Percentiles rank a stretch among this genome's conserved stretches.
phyloP scores from a whole-genome alignment of 805 yeast genomes.

The Naumovozyma baii region DNA sequence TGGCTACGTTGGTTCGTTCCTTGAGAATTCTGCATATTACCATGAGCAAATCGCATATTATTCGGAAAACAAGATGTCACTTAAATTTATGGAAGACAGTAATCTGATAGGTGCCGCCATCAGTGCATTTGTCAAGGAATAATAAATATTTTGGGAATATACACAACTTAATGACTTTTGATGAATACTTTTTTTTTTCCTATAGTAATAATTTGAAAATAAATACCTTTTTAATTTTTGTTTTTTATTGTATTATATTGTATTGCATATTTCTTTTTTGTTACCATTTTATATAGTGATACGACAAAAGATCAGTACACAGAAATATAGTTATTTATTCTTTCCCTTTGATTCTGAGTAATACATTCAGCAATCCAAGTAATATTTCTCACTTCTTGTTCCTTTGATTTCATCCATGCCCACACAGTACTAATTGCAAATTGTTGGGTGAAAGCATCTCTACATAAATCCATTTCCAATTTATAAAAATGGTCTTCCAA shows the following conservation, averaged over 20 bases:
- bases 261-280: too few relatives aligned
- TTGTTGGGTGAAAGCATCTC: constrained; percentile 91
- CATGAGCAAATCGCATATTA: constrained; percentile 9
- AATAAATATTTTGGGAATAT: not conserved
- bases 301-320: constrained; percentile 47
- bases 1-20: constrained; percentile 25
- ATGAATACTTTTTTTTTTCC: not conserved
- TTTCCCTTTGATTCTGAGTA: constrained; percentile 94
- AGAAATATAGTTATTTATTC: constrained; percentile 82
- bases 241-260: not conserved
- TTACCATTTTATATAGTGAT: not conserved
- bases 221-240: too few relatives aligned
- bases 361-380: constrained; percentile 99
- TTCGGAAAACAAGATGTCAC: constrained; percentile 9
- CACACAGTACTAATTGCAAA: constrained; percentile 83
- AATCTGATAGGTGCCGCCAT: constrained; percentile 23
- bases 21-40: constrained; percentile 14
- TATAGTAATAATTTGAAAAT: too few relatives aligned
- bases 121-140: constrained; percentile 8
- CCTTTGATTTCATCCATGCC: constrained; percentile 95
- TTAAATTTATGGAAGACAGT: constrained; percentile 19
- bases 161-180: too few relatives aligned
- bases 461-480: constrained; percentile 85
- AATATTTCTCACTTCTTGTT: constrained; percentile 92
- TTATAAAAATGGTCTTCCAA: constrained; percentile 92